Base-by-base conservation (phyloP, 1,284 basidiomycete genomes). In the Irpex sp. region DNA sequence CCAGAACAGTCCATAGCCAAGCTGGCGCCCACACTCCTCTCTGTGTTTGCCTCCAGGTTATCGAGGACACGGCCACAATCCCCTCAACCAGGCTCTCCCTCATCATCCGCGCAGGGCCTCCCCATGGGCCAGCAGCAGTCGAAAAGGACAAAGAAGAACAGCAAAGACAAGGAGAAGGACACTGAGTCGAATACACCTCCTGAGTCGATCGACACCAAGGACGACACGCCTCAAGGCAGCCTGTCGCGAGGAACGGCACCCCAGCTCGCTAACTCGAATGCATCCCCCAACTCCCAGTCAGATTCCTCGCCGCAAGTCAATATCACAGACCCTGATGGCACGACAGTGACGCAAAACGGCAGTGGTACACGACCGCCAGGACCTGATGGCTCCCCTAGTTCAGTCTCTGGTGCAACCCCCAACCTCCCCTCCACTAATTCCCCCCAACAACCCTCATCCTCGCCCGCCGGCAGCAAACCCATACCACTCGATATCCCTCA, bases 21-120 rank as follows among this genome's bases (percentile, higher is more conserved):
- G 74, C 88, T 92, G 90, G 90, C 90, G 79, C 89, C 89, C 61
- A 87, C 89, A 73, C 82, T 93, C 60, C 80, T 93, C 72, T 88
- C 89, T 71, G 87, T 86, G 59, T 83, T 92, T 67, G 82, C 89
- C 66, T 86, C 84, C 68, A 81, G 88, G 75, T 80, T 90, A 66
- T 82, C 84, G 69, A 88, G 83, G 82, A 83, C 86, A 68, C 81
- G 90, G 77, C 81, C 86, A 54, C 85, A 87, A 72, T 90, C 89
- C 63, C 86, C 88, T 56, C 83, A 85, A 69, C 84, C 83, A 61
- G 71, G 73, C 60, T 75, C 75, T 49, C 71, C 74, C 50, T 73
- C 74, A 26, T 67, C 71, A 57, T 69, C 72, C 15, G 59, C 77
- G 57, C 75, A 77, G 72, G 79, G 71, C 77, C 72, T 74, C 62